Evolutionary conservation across 179 eudicot species (phyloP).

Genomic region (Heliamphora pulchella): DNA sequence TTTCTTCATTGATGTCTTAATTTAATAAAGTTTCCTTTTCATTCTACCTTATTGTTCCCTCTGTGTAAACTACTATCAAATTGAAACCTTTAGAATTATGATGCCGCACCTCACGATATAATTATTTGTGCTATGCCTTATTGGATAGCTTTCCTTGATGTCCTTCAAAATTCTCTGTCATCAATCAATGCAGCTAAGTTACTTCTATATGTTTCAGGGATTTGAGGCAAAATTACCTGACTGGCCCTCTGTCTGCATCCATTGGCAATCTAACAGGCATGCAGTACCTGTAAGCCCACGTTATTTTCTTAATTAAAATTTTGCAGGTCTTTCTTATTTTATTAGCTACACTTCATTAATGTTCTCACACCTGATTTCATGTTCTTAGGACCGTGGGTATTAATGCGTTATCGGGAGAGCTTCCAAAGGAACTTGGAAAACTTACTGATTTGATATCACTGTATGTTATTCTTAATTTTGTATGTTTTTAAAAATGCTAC

Average conservation of each 20-base stretch:
- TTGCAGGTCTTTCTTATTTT: neutral
- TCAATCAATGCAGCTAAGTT: neutral
- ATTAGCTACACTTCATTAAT: neutral
- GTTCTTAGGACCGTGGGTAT: conserved; percentile 49
- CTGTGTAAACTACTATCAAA: neutral
- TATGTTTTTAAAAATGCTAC: neutral
- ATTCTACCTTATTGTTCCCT: neutral
- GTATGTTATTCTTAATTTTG: conserved; percentile 32
- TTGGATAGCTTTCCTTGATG: neutral
- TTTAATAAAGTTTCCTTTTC: neutral
- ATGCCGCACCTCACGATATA: neutral
- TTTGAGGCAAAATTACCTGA: conserved; percentile 52
- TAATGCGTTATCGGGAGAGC: conserved; percentile 66
- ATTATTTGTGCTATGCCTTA: neutral
- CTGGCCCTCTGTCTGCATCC: conserved; percentile 64
- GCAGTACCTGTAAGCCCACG: conserved; percentile 56
- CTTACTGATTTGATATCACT: conserved; percentile 47
- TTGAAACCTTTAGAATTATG: neutral
- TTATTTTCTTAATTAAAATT: neutral
- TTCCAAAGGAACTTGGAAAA: conserved; percentile 68
- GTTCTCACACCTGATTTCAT: conserved; percentile 12
- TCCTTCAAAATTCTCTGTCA: neutral
- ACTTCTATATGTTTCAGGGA: conserved; percentile 31
- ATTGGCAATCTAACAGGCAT: conserved; percentile 59
- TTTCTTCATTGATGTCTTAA: neutral